Conservation (phyloP, 202 grass and related monocot species). For the Zoysia matrella region DNA sequence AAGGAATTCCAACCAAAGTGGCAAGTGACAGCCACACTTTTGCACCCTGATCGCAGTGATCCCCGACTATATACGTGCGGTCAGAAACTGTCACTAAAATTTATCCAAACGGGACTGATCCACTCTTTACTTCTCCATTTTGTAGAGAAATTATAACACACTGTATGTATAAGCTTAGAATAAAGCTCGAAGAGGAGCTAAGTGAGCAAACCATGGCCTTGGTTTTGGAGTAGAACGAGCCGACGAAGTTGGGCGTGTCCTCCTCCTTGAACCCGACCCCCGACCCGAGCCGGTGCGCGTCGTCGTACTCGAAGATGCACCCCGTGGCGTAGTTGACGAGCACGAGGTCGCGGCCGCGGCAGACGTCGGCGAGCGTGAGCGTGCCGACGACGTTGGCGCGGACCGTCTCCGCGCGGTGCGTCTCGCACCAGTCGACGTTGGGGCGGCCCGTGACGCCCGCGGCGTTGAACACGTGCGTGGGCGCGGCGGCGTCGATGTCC, state of each 20-base stretch:
- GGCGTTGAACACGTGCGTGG: conserved; percentile 89
- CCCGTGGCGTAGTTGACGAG: too few species aligned
- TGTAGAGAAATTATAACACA: not conserved
- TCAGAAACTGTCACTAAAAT: not conserved
- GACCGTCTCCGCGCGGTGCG: too few species aligned
- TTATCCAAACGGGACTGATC: not conserved
- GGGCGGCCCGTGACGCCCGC: conserved; percentile 76
- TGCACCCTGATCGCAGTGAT: not conserved
- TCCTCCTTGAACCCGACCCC: too few species aligned
- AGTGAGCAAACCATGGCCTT: conserved; percentile 71
- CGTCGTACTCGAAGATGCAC: too few species aligned
- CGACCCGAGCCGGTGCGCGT: too few species aligned
- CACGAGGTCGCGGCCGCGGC: too few species aligned
- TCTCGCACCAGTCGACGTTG: too few species aligned
- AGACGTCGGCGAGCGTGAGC: too few species aligned
- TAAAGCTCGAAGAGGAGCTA: not conserved
- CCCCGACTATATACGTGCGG: not conserved
- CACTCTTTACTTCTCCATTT: not conserved
- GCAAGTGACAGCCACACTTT: not conserved
- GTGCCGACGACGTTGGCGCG: too few species aligned
- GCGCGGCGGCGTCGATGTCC: conserved; percentile 54
- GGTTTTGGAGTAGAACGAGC: conserved; percentile 70
- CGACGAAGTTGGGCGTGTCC: too few species aligned
- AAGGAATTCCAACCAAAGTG: conserved; percentile 6
- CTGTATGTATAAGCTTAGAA: not conserved